Base-by-base conservation (phyloP, 1,139 yeast genomes). In the Nematodospora anomalae region DNA sequence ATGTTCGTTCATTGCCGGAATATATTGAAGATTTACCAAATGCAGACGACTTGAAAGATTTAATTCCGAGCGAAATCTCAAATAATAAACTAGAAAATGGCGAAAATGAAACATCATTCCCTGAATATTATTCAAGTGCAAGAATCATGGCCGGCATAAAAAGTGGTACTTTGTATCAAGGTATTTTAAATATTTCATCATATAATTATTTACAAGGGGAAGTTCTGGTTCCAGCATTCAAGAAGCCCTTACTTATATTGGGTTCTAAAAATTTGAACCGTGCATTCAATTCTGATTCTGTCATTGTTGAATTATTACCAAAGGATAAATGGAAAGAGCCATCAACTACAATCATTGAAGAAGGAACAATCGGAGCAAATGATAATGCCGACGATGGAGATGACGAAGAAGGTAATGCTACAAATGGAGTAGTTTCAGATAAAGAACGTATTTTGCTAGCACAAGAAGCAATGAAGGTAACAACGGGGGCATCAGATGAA, bases 191-290 rank as follows among this genome's bases (percentile, higher is more conserved):
- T 50, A 79, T 89, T 25, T 87, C 94, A 4, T 80, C 89, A 14
- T 92, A 89, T 59, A 94, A 94, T 56, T 83, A 85, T 53, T 69
- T 90, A 42, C 96, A 94, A 62, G 98, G 96, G 36, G 76, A 86
- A 1, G 84, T 94, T 4, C 76, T 79, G 37, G 78, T 86, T 2
- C 69, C 83, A 1, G 79, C 86, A 1, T 83, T 88, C 54, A 82
- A 87, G 34, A 84, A 83, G 53, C 97, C 97, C 1, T 71, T 94
- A 33, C 67, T 90, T 28, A 70, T 94, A 26, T 63, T 84, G 13
- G 99, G 98, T 0, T 75, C 92, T 32, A 87, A 85, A 51, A 81
- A 83, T 55, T 66, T 92, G 49, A 94, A 94, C 58, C 79, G 99
- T 57, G 87, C 94, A 0, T 89, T 92, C 62, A 87, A 87, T 51